These are phyloP conservation scores for Dothideomycetes sp. DNA, from an alignment of 2,329 filamentous ascomycete genomes.

Conservation along the genomic window DNA sequence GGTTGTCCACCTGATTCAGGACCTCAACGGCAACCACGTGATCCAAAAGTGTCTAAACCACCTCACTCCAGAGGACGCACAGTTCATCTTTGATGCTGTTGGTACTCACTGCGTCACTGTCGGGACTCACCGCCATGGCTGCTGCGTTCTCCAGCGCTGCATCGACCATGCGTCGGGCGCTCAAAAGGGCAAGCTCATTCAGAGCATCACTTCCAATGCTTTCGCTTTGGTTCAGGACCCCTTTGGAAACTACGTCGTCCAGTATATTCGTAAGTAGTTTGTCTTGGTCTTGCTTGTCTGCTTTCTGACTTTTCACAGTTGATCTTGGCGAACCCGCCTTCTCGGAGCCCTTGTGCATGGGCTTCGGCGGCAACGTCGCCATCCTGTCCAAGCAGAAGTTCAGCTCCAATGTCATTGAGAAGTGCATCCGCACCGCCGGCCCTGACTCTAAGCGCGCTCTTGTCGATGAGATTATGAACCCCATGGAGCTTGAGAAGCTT, in stretches of 20 bases:
- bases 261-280: conserved; percentile 57
- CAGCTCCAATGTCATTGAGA: conserved; percentile 98
- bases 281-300: not conserved
- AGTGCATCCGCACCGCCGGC: conserved; percentile 71
- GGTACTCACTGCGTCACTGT: conserved; percentile 78
- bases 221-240: conserved; percentile 86
- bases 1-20: conserved; percentile 91
- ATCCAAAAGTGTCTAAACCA: conserved; percentile 99
- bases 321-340: conserved; percentile 81
- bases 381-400: conserved; percentile 90
- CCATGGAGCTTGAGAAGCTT: conserved; percentile 73
- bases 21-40: conserved; percentile 96
- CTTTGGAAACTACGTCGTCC: conserved; percentile 96
- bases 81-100: conserved; percentile 96
- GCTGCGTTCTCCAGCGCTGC: conserved; percentile 94
- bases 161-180: conserved; percentile 90
- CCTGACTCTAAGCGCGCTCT: conserved; percentile 65
- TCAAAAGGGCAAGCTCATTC: conserved; percentile 79
- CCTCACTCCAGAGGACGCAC: conserved; percentile 68
- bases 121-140: conserved; percentile 93
- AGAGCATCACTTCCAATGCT: conserved; percentile 79
- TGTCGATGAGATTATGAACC: conserved; percentile 67
- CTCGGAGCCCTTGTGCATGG: conserved; percentile 75
- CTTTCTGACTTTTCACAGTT: conserved; percentile 26
- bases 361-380: conserved; percentile 63